Conservation (phyloP, 2,329 filamentous ascomycete species). For the Didymellaceae sp. region DNA sequence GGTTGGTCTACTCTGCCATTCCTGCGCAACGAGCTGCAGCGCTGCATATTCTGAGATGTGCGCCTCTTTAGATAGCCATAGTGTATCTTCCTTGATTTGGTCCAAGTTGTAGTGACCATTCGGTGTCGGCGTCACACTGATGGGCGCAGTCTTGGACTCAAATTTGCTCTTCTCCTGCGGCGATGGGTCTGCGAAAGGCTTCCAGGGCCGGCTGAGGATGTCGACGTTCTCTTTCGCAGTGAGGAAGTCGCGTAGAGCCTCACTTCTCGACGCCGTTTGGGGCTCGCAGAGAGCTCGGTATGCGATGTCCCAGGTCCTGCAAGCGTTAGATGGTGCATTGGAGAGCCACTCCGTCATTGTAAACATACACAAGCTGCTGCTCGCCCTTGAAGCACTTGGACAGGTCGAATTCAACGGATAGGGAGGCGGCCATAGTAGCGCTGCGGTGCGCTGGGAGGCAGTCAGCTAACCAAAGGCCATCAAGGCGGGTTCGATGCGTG, state of each 20-base stretch:
- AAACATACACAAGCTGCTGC: constrained; percentile 76
- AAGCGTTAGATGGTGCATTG: constrained; percentile 44
- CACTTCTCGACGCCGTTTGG: constrained; percentile 51
- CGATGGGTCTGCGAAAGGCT: constrained; percentile 69
- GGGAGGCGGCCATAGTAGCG: constrained; percentile 47
- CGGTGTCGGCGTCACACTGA: constrained; percentile 75
- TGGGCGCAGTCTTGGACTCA: constrained; percentile 84
- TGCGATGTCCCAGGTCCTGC: constrained; percentile 66
- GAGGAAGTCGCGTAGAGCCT: constrained; percentile 69
- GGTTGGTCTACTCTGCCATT: constrained; percentile 83
- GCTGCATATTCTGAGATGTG: constrained; percentile 82
- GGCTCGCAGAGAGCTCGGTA: constrained; percentile 61
- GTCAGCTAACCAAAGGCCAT: constrained; percentile 45
- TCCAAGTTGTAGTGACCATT: constrained; percentile 75
- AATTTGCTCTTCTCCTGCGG: constrained; percentile 73
- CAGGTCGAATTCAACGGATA: constrained; percentile 68
- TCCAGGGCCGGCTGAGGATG: constrained; percentile 72
- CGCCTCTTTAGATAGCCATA: constrained; percentile 83
- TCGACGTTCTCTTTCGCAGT: constrained; percentile 70
- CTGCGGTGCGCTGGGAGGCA: constrained; percentile 40
- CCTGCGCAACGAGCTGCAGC: constrained; percentile 78
- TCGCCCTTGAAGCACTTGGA: constrained; percentile 85
- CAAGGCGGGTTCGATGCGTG: constrained; percentile 23
- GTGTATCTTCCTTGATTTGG: constrained; percentile 80
- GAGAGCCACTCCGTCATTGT: constrained; percentile 3